Evolutionary conservation across 257 asterid species (phyloP).

Genomic region (Nicotiana sylvestris): DNA sequence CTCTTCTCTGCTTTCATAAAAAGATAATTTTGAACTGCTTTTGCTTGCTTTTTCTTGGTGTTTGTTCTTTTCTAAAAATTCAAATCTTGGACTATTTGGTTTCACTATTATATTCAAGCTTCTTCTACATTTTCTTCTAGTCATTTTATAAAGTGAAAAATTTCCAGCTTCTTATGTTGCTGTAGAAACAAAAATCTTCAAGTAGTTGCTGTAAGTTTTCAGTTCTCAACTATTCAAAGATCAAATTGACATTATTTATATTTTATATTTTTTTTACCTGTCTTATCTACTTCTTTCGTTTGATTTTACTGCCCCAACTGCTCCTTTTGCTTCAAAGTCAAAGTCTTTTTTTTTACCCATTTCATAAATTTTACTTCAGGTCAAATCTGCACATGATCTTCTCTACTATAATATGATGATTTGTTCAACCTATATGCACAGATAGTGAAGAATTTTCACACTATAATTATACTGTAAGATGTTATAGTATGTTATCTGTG

Average conservation of each 20-base stretch:
- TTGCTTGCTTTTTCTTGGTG: background rate
- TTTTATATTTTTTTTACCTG: background rate
- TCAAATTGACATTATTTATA: background rate
- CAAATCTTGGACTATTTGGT: background rate
- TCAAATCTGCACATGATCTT: too few species aligned
- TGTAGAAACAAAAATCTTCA: background rate
- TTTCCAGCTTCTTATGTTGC: background rate
- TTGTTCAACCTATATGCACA: too few species aligned
- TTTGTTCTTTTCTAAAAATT: background rate
- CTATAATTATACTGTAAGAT: too few species aligned
- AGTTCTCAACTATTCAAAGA: background rate
- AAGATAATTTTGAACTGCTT: background rate
- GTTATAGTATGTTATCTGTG: too few species aligned
- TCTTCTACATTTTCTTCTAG: background rate
- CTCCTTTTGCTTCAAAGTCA: conserved; percentile 11
- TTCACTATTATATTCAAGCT: background rate
- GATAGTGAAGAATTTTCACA: too few species aligned
- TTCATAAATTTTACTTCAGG: too few species aligned
- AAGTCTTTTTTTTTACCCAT: background rate
- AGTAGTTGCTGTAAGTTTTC: background rate
- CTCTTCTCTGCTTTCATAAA: background rate
- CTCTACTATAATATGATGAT: too few species aligned
- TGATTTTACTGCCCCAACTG: conserved; percentile 2
- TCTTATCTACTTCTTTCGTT: background rate
- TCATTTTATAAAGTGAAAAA: background rate